These are phyloP conservation scores for Dichotomocladium elegans DNA, from an alignment of 371 early-diverging fungal genomes.

Conservation along the genomic window DNA sequence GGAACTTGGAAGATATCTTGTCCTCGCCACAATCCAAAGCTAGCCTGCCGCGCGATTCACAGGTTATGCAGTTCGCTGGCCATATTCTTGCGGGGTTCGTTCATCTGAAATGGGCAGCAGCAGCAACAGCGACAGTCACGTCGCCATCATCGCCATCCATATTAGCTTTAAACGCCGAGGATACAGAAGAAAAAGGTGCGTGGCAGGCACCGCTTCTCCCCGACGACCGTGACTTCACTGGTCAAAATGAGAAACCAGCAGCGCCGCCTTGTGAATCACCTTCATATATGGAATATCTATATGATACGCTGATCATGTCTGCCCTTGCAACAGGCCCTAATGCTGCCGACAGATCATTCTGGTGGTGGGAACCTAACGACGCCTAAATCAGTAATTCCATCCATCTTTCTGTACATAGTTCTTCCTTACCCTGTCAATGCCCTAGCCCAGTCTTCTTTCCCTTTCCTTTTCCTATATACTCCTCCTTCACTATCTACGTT, in stretches of 20 bases:
- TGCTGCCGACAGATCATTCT: conserved; percentile 28
- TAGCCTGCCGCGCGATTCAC: not conserved
- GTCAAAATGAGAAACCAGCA: not conserved
- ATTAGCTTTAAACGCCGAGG: not conserved
- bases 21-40: not conserved
- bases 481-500: too few species aligned
- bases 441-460: too few species aligned
- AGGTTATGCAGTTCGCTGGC: conserved; percentile 14
- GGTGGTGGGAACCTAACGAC: conserved; percentile 31
- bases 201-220: conserved; percentile 19
- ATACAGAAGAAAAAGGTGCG: not conserved
- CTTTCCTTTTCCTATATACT: too few species aligned
- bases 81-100: conserved; percentile 26
- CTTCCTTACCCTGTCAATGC: too few species aligned
- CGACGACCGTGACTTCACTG: conserved; percentile 32
- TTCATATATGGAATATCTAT: conserved; percentile 37
- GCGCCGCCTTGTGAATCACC: conserved; percentile 5
- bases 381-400: not conserved
- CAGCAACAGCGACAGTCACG: conserved; percentile 6
- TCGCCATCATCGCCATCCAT: not conserved
- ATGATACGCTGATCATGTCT: conserved; percentile 42
- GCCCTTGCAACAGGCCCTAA: conserved; percentile 23
- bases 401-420: too few species aligned
- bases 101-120: conserved; percentile 13
- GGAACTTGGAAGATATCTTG: conserved; percentile 39